Percentiles rank a stretch among this genome's conserved stretches.
Evolutionary conservation across 306 rosid genomes (phyloP).

Genomic region (Hippophae rhamnoides): DNA sequence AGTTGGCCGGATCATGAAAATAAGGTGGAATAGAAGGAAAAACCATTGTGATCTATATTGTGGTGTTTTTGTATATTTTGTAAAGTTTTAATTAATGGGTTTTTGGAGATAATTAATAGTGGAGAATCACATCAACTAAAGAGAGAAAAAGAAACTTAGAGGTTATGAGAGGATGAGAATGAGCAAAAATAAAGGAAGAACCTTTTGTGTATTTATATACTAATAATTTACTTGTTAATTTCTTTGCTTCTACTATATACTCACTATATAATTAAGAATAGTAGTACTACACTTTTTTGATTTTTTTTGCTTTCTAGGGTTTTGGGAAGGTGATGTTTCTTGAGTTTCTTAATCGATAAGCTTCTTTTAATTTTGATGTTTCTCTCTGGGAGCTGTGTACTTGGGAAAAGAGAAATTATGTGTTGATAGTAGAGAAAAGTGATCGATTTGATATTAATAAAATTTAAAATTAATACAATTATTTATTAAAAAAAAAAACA

Average conservation of each 20-base stretch:
- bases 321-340: constrained; percentile 42
- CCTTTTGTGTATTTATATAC: constrained; percentile 66
- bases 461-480: no score
- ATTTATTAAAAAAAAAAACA: no score
- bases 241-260: not conserved
- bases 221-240: constrained; percentile 16
- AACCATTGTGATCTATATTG: constrained; percentile 44
- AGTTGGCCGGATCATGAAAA: constrained; percentile 71
- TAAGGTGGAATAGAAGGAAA: constrained; percentile 81
- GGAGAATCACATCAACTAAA: constrained; percentile 26
- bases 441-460: no score
- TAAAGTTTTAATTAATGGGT: constrained; percentile 39
- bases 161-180: constrained; percentile 9
- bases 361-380: constrained; percentile 39
- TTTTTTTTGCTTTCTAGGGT: constrained; percentile 79
- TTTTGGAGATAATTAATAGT: constrained; percentile 37
- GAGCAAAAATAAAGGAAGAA: constrained; percentile 52
- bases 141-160: constrained; percentile 17
- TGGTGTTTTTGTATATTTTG: constrained; percentile 48
- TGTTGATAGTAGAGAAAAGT: no score
- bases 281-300: constrained; percentile 26
- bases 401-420: constrained; percentile 19
- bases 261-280: not conserved
- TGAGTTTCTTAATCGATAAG: constrained; percentile 69
- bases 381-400: constrained; percentile 24